These are phyloP conservation scores for Giardia muris DNA, from an alignment of 208 protist species.

Conservation along the genomic window DNA sequence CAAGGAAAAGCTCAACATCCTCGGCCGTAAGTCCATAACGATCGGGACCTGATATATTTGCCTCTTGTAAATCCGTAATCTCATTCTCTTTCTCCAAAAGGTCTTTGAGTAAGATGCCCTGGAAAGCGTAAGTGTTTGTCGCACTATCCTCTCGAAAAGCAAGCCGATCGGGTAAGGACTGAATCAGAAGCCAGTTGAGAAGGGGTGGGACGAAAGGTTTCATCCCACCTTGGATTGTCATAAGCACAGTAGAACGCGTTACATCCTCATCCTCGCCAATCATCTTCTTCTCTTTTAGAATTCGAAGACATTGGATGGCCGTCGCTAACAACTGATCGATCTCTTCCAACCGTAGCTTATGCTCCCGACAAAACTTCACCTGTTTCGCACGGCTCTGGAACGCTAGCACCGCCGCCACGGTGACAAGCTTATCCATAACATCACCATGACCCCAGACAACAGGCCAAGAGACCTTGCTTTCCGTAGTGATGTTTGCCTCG, in stretches of 20 bases:
- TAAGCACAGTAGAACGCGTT: not conserved
- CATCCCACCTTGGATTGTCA: not conserved
- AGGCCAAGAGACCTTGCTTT: not conserved
- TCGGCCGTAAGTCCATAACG: not conserved
- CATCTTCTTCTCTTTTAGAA: not conserved
- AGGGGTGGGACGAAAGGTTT: not conserved
- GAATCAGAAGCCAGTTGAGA: not conserved
- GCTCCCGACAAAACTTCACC: not conserved
- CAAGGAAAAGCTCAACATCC: not conserved
- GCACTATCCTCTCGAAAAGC: not conserved
- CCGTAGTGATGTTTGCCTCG: not conserved
- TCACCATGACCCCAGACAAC: not conserved
- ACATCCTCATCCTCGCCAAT: not conserved
- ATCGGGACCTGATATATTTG: not conserved
- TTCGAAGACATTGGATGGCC: not conserved
- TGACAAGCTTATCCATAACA: not conserved
- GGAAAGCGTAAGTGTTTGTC: not conserved
- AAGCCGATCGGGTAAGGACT: not conserved
- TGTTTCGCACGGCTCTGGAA: not conserved
- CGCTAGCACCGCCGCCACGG: not conserved
- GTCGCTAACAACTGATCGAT: not conserved
- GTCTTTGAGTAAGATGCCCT: not conserved
- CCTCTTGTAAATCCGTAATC: not conserved
- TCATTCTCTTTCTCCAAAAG: not conserved
- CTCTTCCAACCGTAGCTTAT: not conserved